Percentiles rank a stretch among this genome's conserved stretches.
Conservation (phyloP, 305 asterid species). For the Ruellia speciosa region DNA sequence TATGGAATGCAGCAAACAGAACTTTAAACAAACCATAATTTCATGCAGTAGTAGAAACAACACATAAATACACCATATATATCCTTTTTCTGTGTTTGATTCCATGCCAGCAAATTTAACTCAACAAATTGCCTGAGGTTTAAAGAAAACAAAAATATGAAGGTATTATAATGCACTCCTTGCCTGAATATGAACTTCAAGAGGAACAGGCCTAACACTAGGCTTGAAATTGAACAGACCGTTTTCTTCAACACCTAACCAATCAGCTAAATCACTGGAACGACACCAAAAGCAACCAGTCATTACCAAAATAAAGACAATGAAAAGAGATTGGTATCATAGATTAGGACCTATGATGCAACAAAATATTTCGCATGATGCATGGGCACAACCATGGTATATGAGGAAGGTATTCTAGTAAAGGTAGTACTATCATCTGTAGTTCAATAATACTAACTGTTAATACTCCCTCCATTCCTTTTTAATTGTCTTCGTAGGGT, state of each 20-base stretch:
- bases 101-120: not conserved
- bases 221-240: constrained; percentile 98
- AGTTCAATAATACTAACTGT: too few relatives aligned
- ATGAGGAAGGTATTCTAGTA: not conserved
- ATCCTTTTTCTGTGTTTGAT: constrained; percentile 5
- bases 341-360: constrained; percentile 1
- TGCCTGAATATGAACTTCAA: constrained; percentile 99
- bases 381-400: not conserved
- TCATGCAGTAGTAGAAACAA: too few relatives aligned
- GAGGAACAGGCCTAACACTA: constrained; percentile 99
- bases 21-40: not conserved
- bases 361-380: constrained; percentile 3
- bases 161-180: constrained; percentile 27
- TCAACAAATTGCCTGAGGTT: constrained; percentile 15
- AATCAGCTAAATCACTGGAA: constrained; percentile 88
- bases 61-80: too few relatives aligned
- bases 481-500: too few relatives aligned
- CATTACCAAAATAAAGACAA: not conserved
- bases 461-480: too few relatives aligned
- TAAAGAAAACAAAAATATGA: constrained; percentile 15
- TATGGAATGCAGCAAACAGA: not conserved
- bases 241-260: constrained; percentile 93
- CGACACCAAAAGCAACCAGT: constrained; percentile 16
- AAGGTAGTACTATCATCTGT: too few relatives aligned
- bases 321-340: constrained; percentile 1